phyloP scores from a whole-genome alignment of 352 stramenopile genomes.

The Pythium insidiosum region DNA sequence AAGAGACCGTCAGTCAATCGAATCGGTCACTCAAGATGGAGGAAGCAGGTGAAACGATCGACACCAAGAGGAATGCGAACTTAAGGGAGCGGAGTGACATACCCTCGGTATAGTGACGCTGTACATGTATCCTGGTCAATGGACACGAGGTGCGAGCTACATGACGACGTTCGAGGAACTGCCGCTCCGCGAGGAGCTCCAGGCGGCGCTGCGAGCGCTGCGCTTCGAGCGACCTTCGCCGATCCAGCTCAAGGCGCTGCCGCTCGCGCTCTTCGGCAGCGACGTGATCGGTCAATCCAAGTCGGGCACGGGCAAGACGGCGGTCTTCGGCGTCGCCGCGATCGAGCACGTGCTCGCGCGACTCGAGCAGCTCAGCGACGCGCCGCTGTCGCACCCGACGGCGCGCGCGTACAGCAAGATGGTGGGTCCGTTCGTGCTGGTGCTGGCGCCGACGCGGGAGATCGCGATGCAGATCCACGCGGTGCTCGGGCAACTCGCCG shows the following conservation, averaged over 20 bases:
- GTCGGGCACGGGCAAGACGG: slow-evolving; percentile 78
- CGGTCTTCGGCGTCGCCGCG: slow-evolving; percentile 58
- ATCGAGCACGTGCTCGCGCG: slow-evolving; percentile 51
- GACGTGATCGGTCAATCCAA: slow-evolving; percentile 79
- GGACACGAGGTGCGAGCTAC: too few relatives aligned
- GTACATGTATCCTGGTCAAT: not conserved
- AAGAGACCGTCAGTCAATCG: too few relatives aligned
- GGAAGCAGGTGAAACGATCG: not conserved
- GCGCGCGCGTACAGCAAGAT: not conserved
- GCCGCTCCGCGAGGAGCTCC: slow-evolving; percentile 45
- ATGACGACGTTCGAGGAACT: slow-evolving; percentile 45
- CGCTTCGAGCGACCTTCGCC: slow-evolving; percentile 49
- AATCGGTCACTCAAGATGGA: not conserved
- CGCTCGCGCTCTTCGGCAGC: slow-evolving; percentile 69
- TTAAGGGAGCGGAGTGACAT: too few relatives aligned
- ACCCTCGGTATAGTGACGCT: not conserved
- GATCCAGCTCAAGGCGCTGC: slow-evolving; percentile 62
- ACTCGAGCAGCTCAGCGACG: slow-evolving; percentile 12
- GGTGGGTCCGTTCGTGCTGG: slow-evolving; percentile 29
- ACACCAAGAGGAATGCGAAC: too few relatives aligned
- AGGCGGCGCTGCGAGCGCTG: slow-evolving; percentile 38
- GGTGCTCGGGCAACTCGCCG: slow-evolving; percentile 45
- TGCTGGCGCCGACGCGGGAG: slow-evolving; percentile 74
- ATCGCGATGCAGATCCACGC: slow-evolving; percentile 70
- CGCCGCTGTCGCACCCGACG: too few relatives aligned